Conservation (phyloP, 1,284 basidiomycete species). For the Coniophora puteana region DNA sequence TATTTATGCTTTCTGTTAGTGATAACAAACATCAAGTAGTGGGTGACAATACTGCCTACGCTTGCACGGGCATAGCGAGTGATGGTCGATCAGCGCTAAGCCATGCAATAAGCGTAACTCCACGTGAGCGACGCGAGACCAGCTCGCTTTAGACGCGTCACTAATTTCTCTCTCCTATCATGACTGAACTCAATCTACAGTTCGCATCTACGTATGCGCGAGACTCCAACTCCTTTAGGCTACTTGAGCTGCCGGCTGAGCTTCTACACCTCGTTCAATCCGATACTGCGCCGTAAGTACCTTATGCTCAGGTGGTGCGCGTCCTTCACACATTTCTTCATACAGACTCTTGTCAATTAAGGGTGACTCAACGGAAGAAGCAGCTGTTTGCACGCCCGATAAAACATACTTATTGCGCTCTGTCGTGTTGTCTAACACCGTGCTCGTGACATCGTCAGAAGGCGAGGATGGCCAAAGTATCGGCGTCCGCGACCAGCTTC, state of each 20-base stretch:
- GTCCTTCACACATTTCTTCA: background rate
- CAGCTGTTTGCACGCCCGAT: constrained; percentile 78
- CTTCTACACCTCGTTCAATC: constrained; percentile 50
- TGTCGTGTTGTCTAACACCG: constrained; percentile 81
- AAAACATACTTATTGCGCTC: constrained; percentile 82
- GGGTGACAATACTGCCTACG: background rate
- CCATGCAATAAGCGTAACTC: background rate
- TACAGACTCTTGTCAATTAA: constrained; percentile 75
- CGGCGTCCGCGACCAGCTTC: constrained; percentile 67
- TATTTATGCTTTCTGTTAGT: background rate
- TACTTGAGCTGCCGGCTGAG: constrained; percentile 67
- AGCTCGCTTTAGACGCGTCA: background rate
- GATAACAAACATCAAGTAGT: background rate
- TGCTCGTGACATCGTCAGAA: constrained; percentile 60
- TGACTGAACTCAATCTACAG: constrained; percentile 36
- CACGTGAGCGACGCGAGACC: constrained; percentile 6
- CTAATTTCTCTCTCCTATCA: constrained; percentile 3
- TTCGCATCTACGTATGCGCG: constrained; percentile 46
- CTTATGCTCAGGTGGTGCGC: background rate
- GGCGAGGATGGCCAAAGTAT: constrained; percentile 35
- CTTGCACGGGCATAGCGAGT: constrained; percentile 1
- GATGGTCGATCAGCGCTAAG: background rate
- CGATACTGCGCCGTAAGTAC: constrained; percentile 25
- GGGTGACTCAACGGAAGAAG: constrained; percentile 77
- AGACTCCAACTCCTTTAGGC: constrained; percentile 53